Evolutionary conservation across 495 filamentous ascomycete species (phyloP).

Genomic region (Massariosphaeria phaeospora): DNA sequence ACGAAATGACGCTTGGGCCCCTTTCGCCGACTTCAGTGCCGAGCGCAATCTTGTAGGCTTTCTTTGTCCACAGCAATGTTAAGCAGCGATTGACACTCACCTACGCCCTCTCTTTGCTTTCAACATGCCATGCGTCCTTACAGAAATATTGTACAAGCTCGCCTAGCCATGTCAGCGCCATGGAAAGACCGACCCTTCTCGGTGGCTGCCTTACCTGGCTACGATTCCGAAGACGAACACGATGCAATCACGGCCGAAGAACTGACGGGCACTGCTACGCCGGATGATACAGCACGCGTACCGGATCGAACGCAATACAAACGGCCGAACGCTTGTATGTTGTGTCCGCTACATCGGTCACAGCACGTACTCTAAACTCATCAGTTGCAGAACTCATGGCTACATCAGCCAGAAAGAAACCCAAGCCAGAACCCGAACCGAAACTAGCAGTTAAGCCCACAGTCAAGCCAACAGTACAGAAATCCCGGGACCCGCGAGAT

Average conservation of each 20-base stretch:
- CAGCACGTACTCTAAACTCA: constrained; percentile 5
- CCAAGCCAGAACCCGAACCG: constrained; percentile 30
- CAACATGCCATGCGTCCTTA: too few relatives aligned
- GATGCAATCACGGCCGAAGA: constrained; percentile 42
- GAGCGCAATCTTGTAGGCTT: too few relatives aligned
- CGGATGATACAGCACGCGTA: too few relatives aligned
- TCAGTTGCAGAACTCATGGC: constrained; percentile 65
- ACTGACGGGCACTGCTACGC: constrained; percentile 34
- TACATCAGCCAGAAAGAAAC: constrained; percentile 18
- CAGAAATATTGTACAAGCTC: too few relatives aligned
- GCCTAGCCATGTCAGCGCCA: too few relatives aligned
- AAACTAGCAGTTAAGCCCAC: constrained; percentile 28
- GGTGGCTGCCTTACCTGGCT: background rate
- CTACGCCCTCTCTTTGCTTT: too few relatives aligned
- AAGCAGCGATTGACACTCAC: too few relatives aligned
- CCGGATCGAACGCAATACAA: constrained; percentile 35
- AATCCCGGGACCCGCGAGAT: constrained; percentile 45
- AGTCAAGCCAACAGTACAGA: background rate
- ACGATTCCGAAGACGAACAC: constrained; percentile 14
- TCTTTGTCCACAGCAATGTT: too few relatives aligned
- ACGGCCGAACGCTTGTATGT: constrained; percentile 42
- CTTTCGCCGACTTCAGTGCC: too few relatives aligned
- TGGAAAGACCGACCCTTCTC: background rate
- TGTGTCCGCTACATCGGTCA: background rate
- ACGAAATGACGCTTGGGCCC: too few relatives aligned